These are phyloP conservation scores for Sugiyamaella novakii DNA, from an alignment of 1,139 yeast species.

Conservation along the genomic window DNA sequence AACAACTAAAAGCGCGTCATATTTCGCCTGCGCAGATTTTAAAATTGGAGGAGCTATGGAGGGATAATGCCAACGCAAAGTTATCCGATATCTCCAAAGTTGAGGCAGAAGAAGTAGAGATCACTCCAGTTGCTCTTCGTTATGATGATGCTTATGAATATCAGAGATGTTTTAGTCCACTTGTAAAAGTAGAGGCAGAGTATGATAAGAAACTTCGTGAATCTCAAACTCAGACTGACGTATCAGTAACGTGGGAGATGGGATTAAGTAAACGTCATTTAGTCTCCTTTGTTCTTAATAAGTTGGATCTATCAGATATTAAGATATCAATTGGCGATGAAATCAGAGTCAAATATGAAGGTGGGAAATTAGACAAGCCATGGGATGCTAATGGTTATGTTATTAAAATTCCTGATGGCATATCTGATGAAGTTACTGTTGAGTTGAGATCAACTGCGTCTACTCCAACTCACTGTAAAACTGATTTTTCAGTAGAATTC, in stretches of 20 bases:
- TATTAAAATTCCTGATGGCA: slow-evolving; percentile 67
- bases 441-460: slow-evolving; percentile 52
- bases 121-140: slow-evolving; percentile 71
- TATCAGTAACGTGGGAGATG: slow-evolving; percentile 73
- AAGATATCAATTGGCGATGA: slow-evolving; percentile 89
- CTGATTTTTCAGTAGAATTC: slow-evolving; percentile 81
- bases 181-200: slow-evolving; percentile 79
- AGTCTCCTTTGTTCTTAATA: slow-evolving; percentile 69
- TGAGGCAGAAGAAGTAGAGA: slow-evolving; percentile 59
- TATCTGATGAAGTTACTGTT: slow-evolving; percentile 70
- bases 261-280: slow-evolving; percentile 66
- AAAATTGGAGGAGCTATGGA: slow-evolving; percentile 81
- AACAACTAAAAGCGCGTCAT: slow-evolving; percentile 54
- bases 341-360: slow-evolving; percentile 56
- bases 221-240: slow-evolving; percentile 74
- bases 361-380: slow-evolving; percentile 34
- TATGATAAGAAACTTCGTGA: slow-evolving; percentile 75
- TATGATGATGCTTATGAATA: slow-evolving; percentile 85
- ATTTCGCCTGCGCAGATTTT: slow-evolving; percentile 68
- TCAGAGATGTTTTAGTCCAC: slow-evolving; percentile 82
- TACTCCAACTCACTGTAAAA: slow-evolving; percentile 63
- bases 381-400: slow-evolving; percentile 81
- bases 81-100: slow-evolving; percentile 50
- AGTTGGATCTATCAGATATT: slow-evolving; percentile 64
- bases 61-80: slow-evolving; percentile 67